These are phyloP conservation scores for Ophiocordyceps australis DNA, from an alignment of 2,329 filamentous ascomycete genomes.

Conservation along the genomic window DNA sequence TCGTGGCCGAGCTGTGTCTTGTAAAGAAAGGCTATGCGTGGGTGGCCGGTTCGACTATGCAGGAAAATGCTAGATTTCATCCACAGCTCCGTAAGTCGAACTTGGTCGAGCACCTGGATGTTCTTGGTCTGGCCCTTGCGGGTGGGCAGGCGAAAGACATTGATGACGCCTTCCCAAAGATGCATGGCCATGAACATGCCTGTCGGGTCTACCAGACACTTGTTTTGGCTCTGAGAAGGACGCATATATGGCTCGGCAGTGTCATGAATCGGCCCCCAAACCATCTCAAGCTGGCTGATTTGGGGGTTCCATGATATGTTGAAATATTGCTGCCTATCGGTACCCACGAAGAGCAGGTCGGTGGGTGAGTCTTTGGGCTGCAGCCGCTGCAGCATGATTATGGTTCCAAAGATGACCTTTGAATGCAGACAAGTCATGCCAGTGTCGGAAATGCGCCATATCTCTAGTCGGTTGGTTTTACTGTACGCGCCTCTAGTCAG, in stretches of 20 bases:
- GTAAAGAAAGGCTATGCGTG: slow-evolving; percentile 39
- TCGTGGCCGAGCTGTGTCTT: slow-evolving; percentile 31
- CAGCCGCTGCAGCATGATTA: slow-evolving; percentile 70
- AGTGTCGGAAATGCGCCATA: slow-evolving; percentile 54
- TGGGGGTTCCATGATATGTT: slow-evolving; percentile 65
- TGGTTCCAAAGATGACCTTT: slow-evolving; percentile 64
- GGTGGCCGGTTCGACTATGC: slow-evolving; percentile 38
- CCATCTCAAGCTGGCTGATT: slow-evolving; percentile 28
- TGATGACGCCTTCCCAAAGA: slow-evolving; percentile 41
- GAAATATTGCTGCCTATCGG: slow-evolving; percentile 80
- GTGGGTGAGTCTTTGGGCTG: slow-evolving; percentile 54
- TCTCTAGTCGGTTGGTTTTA: slow-evolving; percentile 71
- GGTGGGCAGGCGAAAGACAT: slow-evolving; percentile 30
- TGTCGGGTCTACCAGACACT: slow-evolving; percentile 69
- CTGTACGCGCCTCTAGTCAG: slow-evolving; percentile 20
- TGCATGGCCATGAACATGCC: slow-evolving; percentile 40
- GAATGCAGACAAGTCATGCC: slow-evolving; percentile 48
- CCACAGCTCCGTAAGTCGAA: slow-evolving; percentile 39
- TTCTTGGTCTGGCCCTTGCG: slow-evolving; percentile 24
- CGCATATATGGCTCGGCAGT: slow-evolving; percentile 42
- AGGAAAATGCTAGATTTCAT: slow-evolving; percentile 39
- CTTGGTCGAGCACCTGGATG: slow-evolving; percentile 31
- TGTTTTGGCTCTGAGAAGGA: slow-evolving; percentile 67
- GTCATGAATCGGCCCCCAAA: slow-evolving; percentile 33
- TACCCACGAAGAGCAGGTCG: slow-evolving; percentile 84